Evolutionary conservation across 2,329 filamentous ascomycete species (phyloP), one percentile per base, ranked within the genome.

Genomic region (Cladosporium sp.): DNA sequence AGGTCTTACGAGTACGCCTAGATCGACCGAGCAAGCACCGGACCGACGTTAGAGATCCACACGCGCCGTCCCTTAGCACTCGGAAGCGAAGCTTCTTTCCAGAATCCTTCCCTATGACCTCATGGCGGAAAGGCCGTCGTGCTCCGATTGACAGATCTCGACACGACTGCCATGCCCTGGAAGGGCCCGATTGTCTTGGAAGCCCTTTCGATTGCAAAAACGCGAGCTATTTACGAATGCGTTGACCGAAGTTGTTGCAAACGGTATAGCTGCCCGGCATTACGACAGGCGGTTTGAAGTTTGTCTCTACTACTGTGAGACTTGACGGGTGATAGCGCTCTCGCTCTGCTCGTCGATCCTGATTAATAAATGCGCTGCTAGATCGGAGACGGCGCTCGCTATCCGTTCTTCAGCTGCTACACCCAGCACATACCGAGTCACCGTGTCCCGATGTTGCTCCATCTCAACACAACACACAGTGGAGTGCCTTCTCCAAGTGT

Each of bases 361-460:
- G 17, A 15, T n/a, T 47, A 34, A 34, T 3, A 34, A 12, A 34
- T 34, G 43, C 22, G 25, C 28, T 30, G 22, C 43, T 30, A 15
- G 25, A 30, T 47, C 43, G 43, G 43, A 47, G 43, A 12, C 43
- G 43, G 43, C 43, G 25, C 14, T 47, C 43, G 22, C 28, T 28
- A 47, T 47, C 43, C 43, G 43, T 25, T 25, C 43, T 30, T 47
- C 43, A 47, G 43, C 43, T 47, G 43, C 22, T 47, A 28, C 43
- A 28, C 43, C 25, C 25, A 47, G 43, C 43, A 47, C 47, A 50
- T 19, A 28, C 25, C 30, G 54, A 47, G 52, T 12, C 54, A 28
- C 54, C 54, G 47, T 47, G 22, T 56, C 20, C 54, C 54, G 54
- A 37, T 56, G 54, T 56, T 56, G 42, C 54, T 56, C 54, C 54